phyloP scores from a whole-genome alignment of 1,284 basidiomycete species.

The Inonotus obliquus region DNA sequence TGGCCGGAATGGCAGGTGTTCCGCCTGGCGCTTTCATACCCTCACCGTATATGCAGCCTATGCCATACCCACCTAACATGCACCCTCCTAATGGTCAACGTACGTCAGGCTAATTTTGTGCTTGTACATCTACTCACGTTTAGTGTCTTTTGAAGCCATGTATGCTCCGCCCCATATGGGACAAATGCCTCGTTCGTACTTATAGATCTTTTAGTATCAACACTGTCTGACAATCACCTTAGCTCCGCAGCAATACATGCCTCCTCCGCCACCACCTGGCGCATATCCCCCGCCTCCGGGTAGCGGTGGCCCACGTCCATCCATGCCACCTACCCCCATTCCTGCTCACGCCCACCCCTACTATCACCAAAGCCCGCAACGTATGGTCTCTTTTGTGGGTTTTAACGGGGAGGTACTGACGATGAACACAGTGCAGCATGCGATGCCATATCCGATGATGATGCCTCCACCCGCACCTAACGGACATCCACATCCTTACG shows the following conservation, averaged over 20 bases:
- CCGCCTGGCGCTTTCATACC: slow-evolving; percentile 74
- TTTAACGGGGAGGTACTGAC: slow-evolving; percentile 27
- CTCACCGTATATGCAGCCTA: slow-evolving; percentile 73
- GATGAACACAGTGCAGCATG: slow-evolving; percentile 62
- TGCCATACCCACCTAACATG: slow-evolving; percentile 74
- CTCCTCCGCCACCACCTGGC: slow-evolving; percentile 49
- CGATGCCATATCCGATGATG: slow-evolving; percentile 82
- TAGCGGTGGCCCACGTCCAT: slow-evolving; percentile 66
- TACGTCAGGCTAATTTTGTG: slow-evolving; percentile 21
- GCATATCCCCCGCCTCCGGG: slow-evolving; percentile 71
- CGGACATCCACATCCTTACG: slow-evolving; percentile 65
- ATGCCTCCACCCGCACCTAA: slow-evolving; percentile 69
- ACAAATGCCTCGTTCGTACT: slow-evolving; percentile 72
- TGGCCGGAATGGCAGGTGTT: slow-evolving; percentile 74
- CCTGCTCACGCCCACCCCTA: slow-evolving; percentile 79
- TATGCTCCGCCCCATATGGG: slow-evolving; percentile 72
- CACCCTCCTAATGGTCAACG: slow-evolving; percentile 62
- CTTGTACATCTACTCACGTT: not conserved
- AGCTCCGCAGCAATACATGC: slow-evolving; percentile 70
- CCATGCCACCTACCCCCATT: slow-evolving; percentile 82
- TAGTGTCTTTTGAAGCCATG: slow-evolving; percentile 49
- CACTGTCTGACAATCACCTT: slow-evolving; percentile 3
- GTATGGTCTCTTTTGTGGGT: slow-evolving; percentile 42
- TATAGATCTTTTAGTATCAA: not conserved
- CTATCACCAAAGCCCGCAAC: slow-evolving; percentile 81